Base-by-base conservation (phyloP, 164 flowering plant species). In the Akebia trifoliata region DNA sequence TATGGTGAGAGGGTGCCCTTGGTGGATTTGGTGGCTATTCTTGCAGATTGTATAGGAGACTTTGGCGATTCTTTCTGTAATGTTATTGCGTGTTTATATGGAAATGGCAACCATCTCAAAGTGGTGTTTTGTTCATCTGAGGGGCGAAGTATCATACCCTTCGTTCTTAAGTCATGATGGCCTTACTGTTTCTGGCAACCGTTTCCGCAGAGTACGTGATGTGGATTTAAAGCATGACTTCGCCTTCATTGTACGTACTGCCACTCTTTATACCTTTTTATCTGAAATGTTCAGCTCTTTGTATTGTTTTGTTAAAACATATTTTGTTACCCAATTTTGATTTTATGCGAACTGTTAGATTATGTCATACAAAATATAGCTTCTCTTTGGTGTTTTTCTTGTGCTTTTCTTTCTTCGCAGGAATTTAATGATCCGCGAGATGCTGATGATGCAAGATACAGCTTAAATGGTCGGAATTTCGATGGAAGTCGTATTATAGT, bases 161-260 rank as follows among this genome's bases (percentile, higher is more conserved):
- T 78, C 67, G 69, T 66, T 81, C 74, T 81, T 84, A 73, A 76
- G 78, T 88, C 75, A 72, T 85, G 95, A 84, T 85, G 93, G 91
- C 90, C 93, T 89, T 86, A 86, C 77, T 89, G 82, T 92, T 87
- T 92, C 67, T 89, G 96, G 91, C 77, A 85, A 72, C 85, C 80
- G 48, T 91, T 91, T 85, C 58, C 89, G 93, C 96, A 88, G 96
- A 91, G 85, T 91, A 70, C 98, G 95, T 37, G 93, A 86, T 78
- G 98, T 91, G 92, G 98, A 88, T 74, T 71, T 91, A 95, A 91
- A 91, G 95, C 81, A 80, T 50, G 98, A 92, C 72, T 89, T 71
- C 60, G 98, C 98, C 53, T 92, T 92, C 49, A 75, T 92, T 77
- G 98, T 92, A 92, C 36, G 98, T 85, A 69, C 42, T 47, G 42